Conservation (phyloP, 345 rosid species). For the Kandelia obovata region DNA sequence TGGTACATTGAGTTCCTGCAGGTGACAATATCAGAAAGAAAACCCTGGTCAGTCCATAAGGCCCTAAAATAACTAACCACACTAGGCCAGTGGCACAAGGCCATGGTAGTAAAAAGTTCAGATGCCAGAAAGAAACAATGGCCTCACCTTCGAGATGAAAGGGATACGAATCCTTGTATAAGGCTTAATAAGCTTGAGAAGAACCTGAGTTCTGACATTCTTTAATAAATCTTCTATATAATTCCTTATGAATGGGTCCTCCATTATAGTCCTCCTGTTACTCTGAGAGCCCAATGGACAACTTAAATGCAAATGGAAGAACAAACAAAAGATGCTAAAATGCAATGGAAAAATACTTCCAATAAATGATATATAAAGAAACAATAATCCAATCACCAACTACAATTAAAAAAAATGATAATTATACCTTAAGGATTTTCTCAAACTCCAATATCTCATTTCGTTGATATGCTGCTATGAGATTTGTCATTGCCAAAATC, state of each 20-base stretch:
- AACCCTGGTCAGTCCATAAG: neutral
- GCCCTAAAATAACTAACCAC: neutral
- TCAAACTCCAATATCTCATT: constrained; percentile 96
- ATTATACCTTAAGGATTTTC: constrained; percentile 83
- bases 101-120: neutral
- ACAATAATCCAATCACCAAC: neutral
- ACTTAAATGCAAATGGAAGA: constrained; percentile 2
- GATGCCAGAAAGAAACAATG: neutral
- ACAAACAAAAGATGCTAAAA: neutral
- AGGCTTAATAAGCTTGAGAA: constrained; percentile 96
- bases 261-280: constrained; percentile 94
- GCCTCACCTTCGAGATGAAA: constrained; percentile 76
- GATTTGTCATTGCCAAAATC: constrained; percentile 97
- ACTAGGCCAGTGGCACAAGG: too few relatives aligned
- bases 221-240: constrained; percentile 94
- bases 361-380: neutral
- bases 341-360: neutral
- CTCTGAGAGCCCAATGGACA: constrained; percentile 41
- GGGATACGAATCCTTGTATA: constrained; percentile 94
- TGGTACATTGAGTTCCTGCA: constrained; percentile 88
- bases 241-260: constrained; percentile 54
- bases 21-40: neutral
- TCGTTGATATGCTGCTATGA: constrained; percentile 95
- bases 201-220: constrained; percentile 97
- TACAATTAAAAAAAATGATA: neutral